Evolutionary conservation across 2,329 filamentous ascomycete genomes (phyloP).

Genomic region (Beauveria australis): DNA sequence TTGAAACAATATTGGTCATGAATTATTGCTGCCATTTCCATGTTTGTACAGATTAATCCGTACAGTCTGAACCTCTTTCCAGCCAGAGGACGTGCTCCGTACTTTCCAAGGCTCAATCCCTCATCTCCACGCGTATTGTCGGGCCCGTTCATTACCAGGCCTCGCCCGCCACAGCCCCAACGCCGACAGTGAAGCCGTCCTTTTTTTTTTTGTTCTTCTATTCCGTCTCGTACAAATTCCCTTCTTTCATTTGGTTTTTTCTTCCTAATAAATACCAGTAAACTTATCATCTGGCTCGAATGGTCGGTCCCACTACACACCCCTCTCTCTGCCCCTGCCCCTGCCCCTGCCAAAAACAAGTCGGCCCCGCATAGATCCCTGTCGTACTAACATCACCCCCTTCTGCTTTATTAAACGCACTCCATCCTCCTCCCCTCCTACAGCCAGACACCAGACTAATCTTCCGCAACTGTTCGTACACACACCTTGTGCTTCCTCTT

Average conservation of each 20-base stretch:
- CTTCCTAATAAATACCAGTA: no score
- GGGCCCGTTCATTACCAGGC: no score
- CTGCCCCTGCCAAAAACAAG: conserved; percentile 10
- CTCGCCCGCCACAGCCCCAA: neutral
- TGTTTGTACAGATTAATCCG: no score
- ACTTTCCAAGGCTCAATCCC: neutral
- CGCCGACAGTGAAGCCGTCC: neutral
- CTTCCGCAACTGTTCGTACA: neutral
- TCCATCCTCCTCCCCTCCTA: neutral
- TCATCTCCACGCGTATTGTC: no score
- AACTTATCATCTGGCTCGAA: conserved; percentile 7
- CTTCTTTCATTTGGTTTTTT: no score
- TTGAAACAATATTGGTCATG: no score
- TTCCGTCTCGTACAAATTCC: neutral
- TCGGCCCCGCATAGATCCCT: neutral
- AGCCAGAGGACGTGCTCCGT: neutral
- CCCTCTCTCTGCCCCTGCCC: neutral
- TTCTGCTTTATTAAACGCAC: neutral
- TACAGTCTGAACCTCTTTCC: no score
- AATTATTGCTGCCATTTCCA: no score
- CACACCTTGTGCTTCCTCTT: neutral
- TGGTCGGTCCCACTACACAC: conserved; percentile 3
- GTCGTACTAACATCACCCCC: neutral
- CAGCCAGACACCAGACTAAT: neutral
- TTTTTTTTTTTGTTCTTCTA: neutral